phyloP scores from a whole-genome alignment of 257 asterid genomes.

The Thymus mandschuricus region DNA sequence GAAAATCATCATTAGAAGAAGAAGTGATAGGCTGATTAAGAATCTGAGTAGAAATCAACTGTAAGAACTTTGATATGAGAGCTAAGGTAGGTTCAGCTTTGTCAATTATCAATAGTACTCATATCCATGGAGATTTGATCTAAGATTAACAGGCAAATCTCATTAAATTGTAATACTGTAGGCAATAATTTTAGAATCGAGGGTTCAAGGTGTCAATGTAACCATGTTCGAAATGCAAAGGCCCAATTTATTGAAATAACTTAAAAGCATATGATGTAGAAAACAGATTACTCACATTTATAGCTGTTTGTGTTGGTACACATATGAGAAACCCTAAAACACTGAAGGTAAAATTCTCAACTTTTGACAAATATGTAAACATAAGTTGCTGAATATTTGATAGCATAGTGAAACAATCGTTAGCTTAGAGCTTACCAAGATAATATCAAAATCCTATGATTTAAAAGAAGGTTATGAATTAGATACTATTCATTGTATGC shows the following conservation, averaged over 20 bases:
- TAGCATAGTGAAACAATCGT: background rate
- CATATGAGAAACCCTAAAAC: no score
- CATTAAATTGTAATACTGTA: no score
- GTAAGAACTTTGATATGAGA: constrained; percentile 1
- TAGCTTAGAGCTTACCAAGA: background rate
- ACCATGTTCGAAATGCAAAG: constrained; percentile 3
- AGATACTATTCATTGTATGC: background rate
- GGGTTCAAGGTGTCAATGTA: background rate
- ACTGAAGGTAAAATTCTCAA: no score
- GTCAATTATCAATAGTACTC: constrained; percentile 14
- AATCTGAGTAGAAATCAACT: constrained; percentile 7
- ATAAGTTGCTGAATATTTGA: background rate
- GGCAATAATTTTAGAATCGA: background rate
- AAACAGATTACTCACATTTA: background rate
- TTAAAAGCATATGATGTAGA: background rate
- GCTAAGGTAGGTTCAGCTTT: constrained; percentile 12
- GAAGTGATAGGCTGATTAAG: constrained; percentile 6
- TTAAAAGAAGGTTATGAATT: background rate
- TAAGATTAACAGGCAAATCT: background rate
- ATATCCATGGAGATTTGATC: background rate
- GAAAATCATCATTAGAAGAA: background rate
- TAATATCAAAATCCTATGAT: background rate
- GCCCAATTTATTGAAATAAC: background rate
- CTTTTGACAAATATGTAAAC: background rate
- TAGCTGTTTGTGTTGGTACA: constrained; percentile 12